These are phyloP conservation scores for Pichia sp. DNA, from an alignment of 1,139 yeast genomes.

Conservation along the genomic window DNA sequence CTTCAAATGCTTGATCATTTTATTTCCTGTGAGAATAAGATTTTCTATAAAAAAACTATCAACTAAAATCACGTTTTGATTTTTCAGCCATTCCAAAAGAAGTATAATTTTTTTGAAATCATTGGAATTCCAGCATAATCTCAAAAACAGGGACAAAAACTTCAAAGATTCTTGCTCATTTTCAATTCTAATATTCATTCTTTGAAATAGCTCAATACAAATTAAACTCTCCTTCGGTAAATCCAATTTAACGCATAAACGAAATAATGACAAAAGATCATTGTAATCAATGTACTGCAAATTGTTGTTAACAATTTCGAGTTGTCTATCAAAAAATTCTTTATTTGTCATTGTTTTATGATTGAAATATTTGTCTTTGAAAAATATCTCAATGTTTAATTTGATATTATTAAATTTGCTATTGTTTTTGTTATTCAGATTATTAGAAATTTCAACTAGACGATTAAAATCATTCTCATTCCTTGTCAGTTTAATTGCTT, in stretches of 20 bases:
- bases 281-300: conserved; percentile 4
- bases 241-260: conserved; percentile 8
- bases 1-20: conserved; percentile 1
- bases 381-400: conserved; percentile 15
- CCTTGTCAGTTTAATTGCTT: conserved; percentile 13
- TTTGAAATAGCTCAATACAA: conserved; percentile 3
- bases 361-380: conserved; percentile 14
- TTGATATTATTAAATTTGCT: conserved; percentile 6
- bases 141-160: conserved; percentile 15
- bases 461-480: conserved; percentile 13
- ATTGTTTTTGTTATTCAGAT: conserved; percentile 10
- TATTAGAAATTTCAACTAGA: conserved; percentile 10
- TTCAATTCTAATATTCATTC: conserved; percentile 1
- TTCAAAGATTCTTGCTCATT: conserved; percentile 13
- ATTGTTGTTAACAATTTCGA: conserved; percentile 1
- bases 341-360: conserved; percentile 4
- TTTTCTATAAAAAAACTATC: conserved; percentile 14
- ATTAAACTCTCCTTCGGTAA: conserved; percentile 4
- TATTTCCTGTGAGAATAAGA: conserved; percentile 6
- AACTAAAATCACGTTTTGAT: conserved; percentile 11
- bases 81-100: conserved; percentile 16
- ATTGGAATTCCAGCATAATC: conserved; percentile 12
- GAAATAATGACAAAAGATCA: conserved; percentile 9
- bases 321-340: conserved; percentile 1
- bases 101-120: conserved; percentile 13